A percentile compares a stretch with the other conserved stretches of the same genome.
Conservation (phyloP, 2,329 filamentous ascomycete species). For the Hirsutella minnesotensis region DNA sequence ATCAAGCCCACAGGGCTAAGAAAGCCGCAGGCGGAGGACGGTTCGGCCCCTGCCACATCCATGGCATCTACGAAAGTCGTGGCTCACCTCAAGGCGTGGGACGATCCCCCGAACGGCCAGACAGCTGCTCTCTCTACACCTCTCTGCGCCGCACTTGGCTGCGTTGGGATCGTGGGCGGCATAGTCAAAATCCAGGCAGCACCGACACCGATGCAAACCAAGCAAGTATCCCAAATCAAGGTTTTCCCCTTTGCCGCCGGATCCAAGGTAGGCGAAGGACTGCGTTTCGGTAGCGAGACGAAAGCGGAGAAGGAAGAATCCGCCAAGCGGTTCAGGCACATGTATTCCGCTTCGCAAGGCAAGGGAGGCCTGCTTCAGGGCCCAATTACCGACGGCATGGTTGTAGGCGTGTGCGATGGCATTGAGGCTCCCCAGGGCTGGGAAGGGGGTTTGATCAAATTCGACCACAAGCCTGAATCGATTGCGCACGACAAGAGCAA, state of each 20-base stretch:
- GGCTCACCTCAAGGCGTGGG: constrained; percentile 66
- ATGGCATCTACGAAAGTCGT: constrained; percentile 48
- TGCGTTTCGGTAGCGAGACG: constrained; percentile 82
- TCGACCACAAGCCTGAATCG: constrained; percentile 39
- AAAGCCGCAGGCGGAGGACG: constrained; percentile 55
- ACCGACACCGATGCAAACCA: constrained; percentile 55
- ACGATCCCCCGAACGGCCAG: constrained; percentile 73
- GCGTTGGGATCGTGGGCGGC: constrained; percentile 66
- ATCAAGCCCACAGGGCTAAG: constrained; percentile 71
- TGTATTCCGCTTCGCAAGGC: constrained; percentile 49
- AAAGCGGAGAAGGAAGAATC: constrained; percentile 73
- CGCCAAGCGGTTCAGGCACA: constrained; percentile 55
- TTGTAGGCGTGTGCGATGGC: constrained; percentile 50
- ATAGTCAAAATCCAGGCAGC: constrained; percentile 81
- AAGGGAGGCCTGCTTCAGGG: constrained; percentile 61
- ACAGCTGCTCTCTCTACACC: constrained; percentile 68
- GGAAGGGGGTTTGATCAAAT: constrained; percentile 73
- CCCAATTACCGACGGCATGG: constrained; percentile 78
- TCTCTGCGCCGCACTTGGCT: constrained; percentile 63
- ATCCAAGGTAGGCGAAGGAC: constrained; percentile 47
- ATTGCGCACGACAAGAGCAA: constrained; percentile 29
- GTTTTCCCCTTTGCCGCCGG: constrained; percentile 65
- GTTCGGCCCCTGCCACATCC: constrained; percentile 40
- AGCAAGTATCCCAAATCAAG: constrained; percentile 54
- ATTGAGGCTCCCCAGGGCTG: constrained; percentile 50